Evolutionary conservation across 805 yeast species (phyloP), one percentile per base, ranked within the genome.

Genomic region (Groenewaldozyma tartarivorans): DNA sequence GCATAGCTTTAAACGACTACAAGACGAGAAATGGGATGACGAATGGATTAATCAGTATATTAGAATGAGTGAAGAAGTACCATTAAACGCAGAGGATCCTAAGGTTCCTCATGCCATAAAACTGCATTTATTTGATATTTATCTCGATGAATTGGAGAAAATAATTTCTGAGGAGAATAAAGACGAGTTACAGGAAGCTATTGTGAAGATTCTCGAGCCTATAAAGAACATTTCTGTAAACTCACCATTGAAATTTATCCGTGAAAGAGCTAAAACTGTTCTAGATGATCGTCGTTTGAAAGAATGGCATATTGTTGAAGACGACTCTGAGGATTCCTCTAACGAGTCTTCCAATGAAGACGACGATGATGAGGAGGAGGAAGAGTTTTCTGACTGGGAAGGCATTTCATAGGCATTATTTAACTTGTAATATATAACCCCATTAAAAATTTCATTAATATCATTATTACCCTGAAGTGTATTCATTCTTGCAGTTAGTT

Each of bases 111-210:
- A 72, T 49, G 92, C 92, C 19, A 70, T 92, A 39, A 79, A 95
- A 15, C 75, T 82, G 57, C 98, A 90, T 64, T 61, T 90, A 32
- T 70, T 83, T 45, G 97, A 92, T 62, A 76, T 92, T 4, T 77
- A 75, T 56, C 59, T 83, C 30, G 96, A 87, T 51, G 98, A 90
- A 62, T 62, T 90, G 45, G 95, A 82, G 54, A 71, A 71, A 47
- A 73, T 79, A 2, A 56, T 80, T 7, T 67, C 62, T n/a, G 46
- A 41, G 17, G 64, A 60, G 32, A 64, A 61, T 24, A 56, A 55
- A 11, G 40, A 43, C 13, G 46, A 36, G 6, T 50, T 53, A 15
- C 43, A 44, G 7, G 42, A 54, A 15, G 57, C 55, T 48, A 49
- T 85, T 13, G 57, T 56, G 1, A 55, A 56, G 26, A 63, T 87